Evolutionary conservation across 1,139 yeast genomes (phyloP).

Genomic region (Hyphopichia khmerensis): DNA sequence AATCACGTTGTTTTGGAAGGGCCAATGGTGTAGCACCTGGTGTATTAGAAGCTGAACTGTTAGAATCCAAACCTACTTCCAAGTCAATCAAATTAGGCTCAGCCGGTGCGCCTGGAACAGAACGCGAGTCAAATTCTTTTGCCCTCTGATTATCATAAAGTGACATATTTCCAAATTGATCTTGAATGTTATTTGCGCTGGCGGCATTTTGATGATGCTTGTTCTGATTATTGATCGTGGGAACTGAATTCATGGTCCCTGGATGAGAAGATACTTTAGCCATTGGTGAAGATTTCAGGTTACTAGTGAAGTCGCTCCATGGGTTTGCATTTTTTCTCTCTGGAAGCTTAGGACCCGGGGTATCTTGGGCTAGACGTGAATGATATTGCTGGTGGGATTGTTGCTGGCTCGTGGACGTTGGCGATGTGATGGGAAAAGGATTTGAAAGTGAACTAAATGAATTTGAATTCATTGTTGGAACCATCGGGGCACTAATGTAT

Average conservation of each 20-base stretch:
- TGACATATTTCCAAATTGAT: conserved; percentile 4
- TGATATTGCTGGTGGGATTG: not conserved
- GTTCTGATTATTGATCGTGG: not conserved
- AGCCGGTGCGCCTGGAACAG: conserved; percentile 4
- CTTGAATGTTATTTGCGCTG: not conserved
- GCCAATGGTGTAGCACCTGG: conserved; percentile 17
- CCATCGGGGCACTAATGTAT: not conserved
- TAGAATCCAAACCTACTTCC: conserved; percentile 38
- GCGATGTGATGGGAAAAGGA: conserved; percentile 6
- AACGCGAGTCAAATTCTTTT: conserved; percentile 6
- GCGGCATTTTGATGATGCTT: not conserved
- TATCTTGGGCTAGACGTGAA: not conserved
- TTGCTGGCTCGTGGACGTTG: not conserved
- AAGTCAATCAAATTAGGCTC: conserved; percentile 37
- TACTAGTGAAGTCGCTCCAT: conserved; percentile 22
- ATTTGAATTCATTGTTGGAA: not conserved
- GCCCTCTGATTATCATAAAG: conserved; percentile 18
- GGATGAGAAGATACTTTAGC: conserved; percentile 1
- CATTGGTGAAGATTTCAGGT: not conserved
- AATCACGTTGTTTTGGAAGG: conserved; percentile 9
- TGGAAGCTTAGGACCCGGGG: conserved; percentile 3
- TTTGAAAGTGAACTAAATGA: conserved; percentile 6
- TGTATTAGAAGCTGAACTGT: conserved; percentile 25
- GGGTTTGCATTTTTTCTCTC: conserved; percentile 19
- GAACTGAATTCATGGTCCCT: not conserved